Evolutionary conservation across 495 filamentous ascomycete species (phyloP).

Genomic region (Annulohypoxylon stygium): DNA sequence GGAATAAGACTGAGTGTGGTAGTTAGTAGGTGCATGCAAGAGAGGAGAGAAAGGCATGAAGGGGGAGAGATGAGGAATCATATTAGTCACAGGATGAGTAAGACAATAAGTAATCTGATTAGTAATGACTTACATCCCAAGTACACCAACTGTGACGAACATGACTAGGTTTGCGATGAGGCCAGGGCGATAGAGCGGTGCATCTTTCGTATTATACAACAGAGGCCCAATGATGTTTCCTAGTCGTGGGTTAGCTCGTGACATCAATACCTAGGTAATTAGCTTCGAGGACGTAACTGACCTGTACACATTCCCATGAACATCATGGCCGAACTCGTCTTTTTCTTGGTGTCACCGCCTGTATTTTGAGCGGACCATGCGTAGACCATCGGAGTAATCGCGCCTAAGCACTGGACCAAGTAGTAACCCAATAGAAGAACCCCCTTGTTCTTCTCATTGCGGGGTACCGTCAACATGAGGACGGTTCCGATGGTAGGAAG

Average conservation of each 20-base stretch:
- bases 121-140: constrained; percentile 54
- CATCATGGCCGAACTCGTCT: constrained; percentile 71
- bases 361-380: constrained; percentile 76
- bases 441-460: constrained; percentile 62
- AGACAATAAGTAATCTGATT: no score
- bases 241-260: constrained; percentile 16
- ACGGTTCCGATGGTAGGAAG: constrained; percentile 67
- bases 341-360: constrained; percentile 76
- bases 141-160: constrained; percentile 53
- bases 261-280: neutral
- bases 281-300: constrained; percentile 9
- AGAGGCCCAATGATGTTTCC: constrained; percentile 73
- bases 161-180: constrained; percentile 65
- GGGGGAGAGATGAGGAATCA: neutral
- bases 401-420: constrained; percentile 56
- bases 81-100: no score
- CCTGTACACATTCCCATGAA: constrained; percentile 71
- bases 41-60: neutral
- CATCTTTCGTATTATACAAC: constrained; percentile 70
- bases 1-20: constrained; percentile 52
- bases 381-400: constrained; percentile 71
- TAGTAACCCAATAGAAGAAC: constrained; percentile 59
- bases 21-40: constrained; percentile 18
- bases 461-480: constrained; percentile 67
- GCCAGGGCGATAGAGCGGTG: constrained; percentile 69